phyloP scores from a whole-genome alignment of 2,329 filamentous ascomycete species.

The Berkeleyomyces basicola region DNA sequence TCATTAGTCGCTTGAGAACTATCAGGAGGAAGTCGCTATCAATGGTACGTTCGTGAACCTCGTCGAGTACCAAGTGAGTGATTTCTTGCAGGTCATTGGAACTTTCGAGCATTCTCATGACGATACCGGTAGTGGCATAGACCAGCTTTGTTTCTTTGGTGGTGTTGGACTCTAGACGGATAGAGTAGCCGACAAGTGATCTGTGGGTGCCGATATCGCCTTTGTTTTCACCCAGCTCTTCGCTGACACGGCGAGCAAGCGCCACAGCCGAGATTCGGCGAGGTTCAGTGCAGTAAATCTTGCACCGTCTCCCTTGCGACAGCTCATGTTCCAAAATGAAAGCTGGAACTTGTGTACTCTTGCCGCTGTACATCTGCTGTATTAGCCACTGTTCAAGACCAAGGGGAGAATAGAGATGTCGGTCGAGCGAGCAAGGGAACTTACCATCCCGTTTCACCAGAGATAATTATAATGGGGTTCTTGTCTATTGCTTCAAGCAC shows the following conservation, averaged over 20 bases:
- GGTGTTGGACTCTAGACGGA: constrained; percentile 78
- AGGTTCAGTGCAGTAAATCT: constrained; percentile 90
- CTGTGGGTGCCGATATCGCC: constrained; percentile 65
- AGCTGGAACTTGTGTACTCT: constrained; percentile 92
- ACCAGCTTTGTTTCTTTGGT: constrained; percentile 68
- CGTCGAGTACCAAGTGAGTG: constrained; percentile 89
- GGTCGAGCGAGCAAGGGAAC: constrained; percentile 9
- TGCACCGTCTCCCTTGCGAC: constrained; percentile 62
- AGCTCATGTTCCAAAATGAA: constrained; percentile 86
- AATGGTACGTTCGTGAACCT: constrained; percentile 91
- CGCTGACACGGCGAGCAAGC: constrained; percentile 77
- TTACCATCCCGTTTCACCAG: constrained; percentile 83
- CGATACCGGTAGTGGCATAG: constrained; percentile 80
- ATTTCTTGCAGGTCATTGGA: constrained; percentile 75
- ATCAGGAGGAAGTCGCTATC: constrained; percentile 94
- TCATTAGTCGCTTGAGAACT: constrained; percentile 68
- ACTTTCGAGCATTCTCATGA: constrained; percentile 94
- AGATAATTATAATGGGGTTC: constrained; percentile 80
- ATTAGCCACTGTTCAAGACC: no score
- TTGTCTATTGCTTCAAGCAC: constrained; percentile 62
- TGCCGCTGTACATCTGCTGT: constrained; percentile 39
- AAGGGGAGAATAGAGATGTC: not conserved
- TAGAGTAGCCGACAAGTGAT: constrained; percentile 87
- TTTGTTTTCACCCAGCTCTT: constrained; percentile 77
- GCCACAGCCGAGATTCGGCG: constrained; percentile 93